Base-by-base conservation (phyloP, 208 protist species). In the Wallacemonas sp. region DNA sequence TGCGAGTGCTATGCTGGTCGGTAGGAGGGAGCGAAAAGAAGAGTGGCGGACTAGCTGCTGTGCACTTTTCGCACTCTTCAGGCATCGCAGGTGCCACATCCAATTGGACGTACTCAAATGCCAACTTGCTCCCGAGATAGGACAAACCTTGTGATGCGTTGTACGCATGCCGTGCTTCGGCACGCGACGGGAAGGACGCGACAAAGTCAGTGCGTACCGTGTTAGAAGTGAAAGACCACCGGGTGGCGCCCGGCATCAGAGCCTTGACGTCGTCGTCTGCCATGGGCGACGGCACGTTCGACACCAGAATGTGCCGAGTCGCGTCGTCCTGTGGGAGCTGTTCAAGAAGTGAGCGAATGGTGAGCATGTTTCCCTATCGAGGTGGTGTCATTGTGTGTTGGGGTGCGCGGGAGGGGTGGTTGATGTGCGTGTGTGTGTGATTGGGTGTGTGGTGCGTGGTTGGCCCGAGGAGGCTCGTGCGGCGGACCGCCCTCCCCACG, bases 261-360 rank as follows among this genome's bases (percentile, higher is more conserved):
- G 49, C 60, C 12, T 34, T 57, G 12, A 79, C 68, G 43, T 79
- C 74, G 12, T 44, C 33, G 56, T 56, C 68, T 29, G 74, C 70
- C 74, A 79, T 79, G 9, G 74, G 74, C 12, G 74, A 79, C 32
- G 63, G 49, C 2, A 79, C 68, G 72, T 79, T 79, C 24, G 57
- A 61, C 60, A 79, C 68, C 30, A 69, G 61, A 66, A 79, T 70
- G 27, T 55, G 67, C 24, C 39, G 69, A 6, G 74, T 79, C 17
- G 74, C 74, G 5, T 63, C 57, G n/a, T 58, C 52, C 9, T 58
- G 17, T 21, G 52, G 52, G 6, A 58, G 26, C n/a, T 41, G 26
- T 21, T 24, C 52, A 2, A 24, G 52, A 4, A 58, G 26, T n/a
- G 26, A 12, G 11, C 52, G 52, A 17, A 58, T 8, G 5, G 52